Percentiles rank a stretch among this genome's conserved stretches.
These are phyloP conservation scores for Kwoniella dendrophila DNA, from an alignment of 768 basidiomycete genomes.

Conservation along the genomic window DNA sequence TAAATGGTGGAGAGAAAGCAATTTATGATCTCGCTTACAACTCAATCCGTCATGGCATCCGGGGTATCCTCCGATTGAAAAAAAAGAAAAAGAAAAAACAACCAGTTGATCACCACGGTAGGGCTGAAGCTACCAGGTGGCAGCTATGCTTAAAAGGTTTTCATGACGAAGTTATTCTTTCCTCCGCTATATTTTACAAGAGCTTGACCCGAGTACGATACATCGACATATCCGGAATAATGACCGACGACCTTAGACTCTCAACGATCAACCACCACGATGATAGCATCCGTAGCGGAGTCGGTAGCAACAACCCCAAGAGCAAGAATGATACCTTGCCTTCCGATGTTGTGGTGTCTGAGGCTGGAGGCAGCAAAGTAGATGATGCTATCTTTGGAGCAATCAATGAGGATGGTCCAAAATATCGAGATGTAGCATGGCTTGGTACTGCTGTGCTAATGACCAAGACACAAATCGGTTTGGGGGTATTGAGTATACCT, in stretches of 20 bases:
- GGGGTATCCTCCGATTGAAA: no score
- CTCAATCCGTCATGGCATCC: no score
- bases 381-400: conserved; percentile 34
- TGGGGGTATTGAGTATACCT: conserved; percentile 37
- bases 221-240: neutral
- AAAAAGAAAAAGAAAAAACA: no score
- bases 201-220: neutral
- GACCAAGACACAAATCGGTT: conserved; percentile 39
- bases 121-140: no score
- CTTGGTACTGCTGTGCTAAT: conserved; percentile 29
- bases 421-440: conserved; percentile 30
- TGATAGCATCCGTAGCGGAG: neutral
- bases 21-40: no score
- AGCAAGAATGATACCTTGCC: neutral
- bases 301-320: neutral
- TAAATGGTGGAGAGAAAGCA: neutral
- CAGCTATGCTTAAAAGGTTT: no score
- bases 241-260: neutral
- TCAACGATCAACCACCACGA: neutral
- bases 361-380: neutral
- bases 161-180: no score
- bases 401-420: conserved; percentile 29
- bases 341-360: neutral
- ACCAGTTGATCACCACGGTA: no score
- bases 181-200: no score